Evolutionary conservation across 768 basidiomycete genomes (phyloP).

Genomic region (Steccherinum ochraceum): DNA sequence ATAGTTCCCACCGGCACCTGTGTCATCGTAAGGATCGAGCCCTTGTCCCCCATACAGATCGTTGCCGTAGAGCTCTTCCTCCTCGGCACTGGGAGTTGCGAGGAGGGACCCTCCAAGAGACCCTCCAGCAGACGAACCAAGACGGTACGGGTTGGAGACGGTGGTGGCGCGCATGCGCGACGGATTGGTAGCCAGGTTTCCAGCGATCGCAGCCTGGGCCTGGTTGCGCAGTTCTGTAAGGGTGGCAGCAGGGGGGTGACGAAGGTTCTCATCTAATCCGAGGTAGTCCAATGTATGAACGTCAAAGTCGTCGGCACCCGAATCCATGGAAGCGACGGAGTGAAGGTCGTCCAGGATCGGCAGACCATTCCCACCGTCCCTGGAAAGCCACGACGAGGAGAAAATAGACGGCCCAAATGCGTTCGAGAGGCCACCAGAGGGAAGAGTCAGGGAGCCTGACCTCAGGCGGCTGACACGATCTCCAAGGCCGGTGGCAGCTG

Average conservation of each 20-base stretch:
- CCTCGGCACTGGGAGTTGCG: constrained; percentile 54
- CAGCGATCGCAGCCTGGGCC: constrained; percentile 85
- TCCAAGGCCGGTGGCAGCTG: constrained; percentile 41
- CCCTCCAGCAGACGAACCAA: constrained; percentile 49
- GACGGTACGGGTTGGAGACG: constrained; percentile 88
- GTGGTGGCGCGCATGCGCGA: constrained; percentile 84
- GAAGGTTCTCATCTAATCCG: constrained; percentile 77
- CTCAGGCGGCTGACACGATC: constrained; percentile 81
- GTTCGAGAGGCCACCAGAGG: constrained; percentile 64
- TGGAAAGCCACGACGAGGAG: constrained; percentile 82
- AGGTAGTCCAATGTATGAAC: constrained; percentile 96
- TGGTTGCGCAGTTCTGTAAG: constrained; percentile 86
- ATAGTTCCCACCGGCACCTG: constrained; percentile 43
- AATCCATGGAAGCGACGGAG: constrained; percentile 74
- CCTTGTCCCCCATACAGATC: constrained; percentile 51
- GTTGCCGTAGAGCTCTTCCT: constrained; percentile 71
- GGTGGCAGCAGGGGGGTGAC: constrained; percentile 79
- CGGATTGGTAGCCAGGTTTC: constrained; percentile 66
- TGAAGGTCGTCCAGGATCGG: constrained; percentile 74
- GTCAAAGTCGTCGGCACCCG: constrained; percentile 80
- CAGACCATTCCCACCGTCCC: constrained; percentile 52
- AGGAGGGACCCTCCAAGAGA: constrained; percentile 56
- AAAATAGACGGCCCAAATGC: constrained; percentile 88
- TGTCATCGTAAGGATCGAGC: constrained; percentile 52
- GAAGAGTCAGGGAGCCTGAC: constrained; percentile 88